These are phyloP conservation scores for Salix suchowensis DNA, from an alignment of 345 rosid species.

Conservation along the genomic window DNA sequence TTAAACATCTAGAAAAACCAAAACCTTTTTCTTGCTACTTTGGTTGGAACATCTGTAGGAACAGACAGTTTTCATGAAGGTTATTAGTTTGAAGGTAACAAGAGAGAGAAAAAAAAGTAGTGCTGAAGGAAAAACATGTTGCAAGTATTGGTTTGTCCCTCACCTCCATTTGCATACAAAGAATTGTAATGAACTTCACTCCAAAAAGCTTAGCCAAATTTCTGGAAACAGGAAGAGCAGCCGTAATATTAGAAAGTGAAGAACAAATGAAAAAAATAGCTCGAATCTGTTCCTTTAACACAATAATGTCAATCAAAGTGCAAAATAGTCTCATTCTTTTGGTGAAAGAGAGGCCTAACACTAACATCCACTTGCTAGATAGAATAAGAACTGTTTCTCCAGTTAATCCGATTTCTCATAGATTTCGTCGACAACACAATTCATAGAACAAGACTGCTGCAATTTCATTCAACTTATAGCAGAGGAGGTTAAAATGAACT, in stretches of 20 bases:
- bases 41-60: slow-evolving; percentile 72
- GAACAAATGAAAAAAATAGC: not conserved
- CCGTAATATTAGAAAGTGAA: not conserved
- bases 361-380: too few species aligned
- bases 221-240: slow-evolving; percentile 33
- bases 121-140: not conserved
- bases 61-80: not conserved
- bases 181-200: slow-evolving; percentile 97
- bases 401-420: too few species aligned
- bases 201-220: slow-evolving; percentile 92
- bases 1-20: slow-evolving; percentile 60
- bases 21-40: slow-evolving; percentile 53
- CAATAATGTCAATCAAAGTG: not conserved
- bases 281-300: not conserved
- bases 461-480: too few species aligned
- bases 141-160: not conserved
- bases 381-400: too few species aligned
- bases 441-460: too few species aligned
- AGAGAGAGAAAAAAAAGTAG: too few species aligned
- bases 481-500: not conserved
- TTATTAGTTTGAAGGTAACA: not conserved
- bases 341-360: too few species aligned
- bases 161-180: slow-evolving; percentile 78
- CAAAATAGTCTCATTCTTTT: too few species aligned
- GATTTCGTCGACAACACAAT: too few species aligned